Conservation (phyloP, 331 rosid genomes). For the Pyracantha coccinea region DNA sequence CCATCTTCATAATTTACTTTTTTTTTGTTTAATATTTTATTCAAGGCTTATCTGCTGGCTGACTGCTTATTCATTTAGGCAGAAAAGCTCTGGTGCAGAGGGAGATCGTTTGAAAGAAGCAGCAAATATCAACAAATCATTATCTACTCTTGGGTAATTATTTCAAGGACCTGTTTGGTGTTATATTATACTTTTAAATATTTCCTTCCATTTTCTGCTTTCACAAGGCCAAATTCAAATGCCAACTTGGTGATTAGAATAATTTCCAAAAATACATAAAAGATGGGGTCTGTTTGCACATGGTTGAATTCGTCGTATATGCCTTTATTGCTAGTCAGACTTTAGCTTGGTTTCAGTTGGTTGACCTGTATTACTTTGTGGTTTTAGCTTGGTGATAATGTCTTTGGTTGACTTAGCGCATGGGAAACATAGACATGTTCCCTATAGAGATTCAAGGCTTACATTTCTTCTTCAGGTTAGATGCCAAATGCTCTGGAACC, state of each 20-base stretch:
- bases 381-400: conserved; percentile 86
- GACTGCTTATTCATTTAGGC: conserved; percentile 48
- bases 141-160: conserved; percentile 88
- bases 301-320: neutral
- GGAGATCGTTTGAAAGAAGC: conserved; percentile 94
- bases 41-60: conserved; percentile 1
- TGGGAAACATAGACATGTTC: conserved; percentile 96
- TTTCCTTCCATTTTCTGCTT: neutral
- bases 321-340: neutral
- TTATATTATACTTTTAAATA: neutral
- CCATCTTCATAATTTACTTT: neutral
- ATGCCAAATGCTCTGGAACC: conserved; percentile 15
- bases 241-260: neutral
- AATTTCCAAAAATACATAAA: neutral
- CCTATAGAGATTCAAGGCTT: conserved; percentile 96
- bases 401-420: conserved; percentile 88
- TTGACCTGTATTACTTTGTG: conserved; percentile 19
- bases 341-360: neutral
- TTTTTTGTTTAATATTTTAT: neutral
- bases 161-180: conserved; percentile 1
- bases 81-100: conserved; percentile 93
- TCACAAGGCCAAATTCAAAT: neutral
- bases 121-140: conserved; percentile 88
- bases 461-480: conserved; percentile 98
- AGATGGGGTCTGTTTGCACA: neutral